These are phyloP conservation scores for Geotrichum phurueaensis DNA, from an alignment of 1,139 yeast genomes.

Conservation along the genomic window DNA sequence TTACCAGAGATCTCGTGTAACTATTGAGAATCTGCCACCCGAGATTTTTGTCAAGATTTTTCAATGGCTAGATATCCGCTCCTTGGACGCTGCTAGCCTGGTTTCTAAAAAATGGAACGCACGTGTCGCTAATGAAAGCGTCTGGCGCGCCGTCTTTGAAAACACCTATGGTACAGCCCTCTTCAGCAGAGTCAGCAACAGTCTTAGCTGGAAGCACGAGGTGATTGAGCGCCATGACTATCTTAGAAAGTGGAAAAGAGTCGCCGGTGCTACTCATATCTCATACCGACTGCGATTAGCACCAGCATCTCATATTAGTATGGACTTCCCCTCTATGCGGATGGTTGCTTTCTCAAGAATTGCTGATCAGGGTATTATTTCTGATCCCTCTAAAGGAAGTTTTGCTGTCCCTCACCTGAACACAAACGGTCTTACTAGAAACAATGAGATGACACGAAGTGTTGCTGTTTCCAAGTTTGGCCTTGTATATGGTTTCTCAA, in stretches of 20 bases:
- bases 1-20: slow-evolving; percentile 6
- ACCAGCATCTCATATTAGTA: slow-evolving; percentile 26
- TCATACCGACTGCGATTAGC: slow-evolving; percentile 29
- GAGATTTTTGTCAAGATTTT: slow-evolving; percentile 37
- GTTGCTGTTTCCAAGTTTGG: slow-evolving; percentile 34
- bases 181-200: slow-evolving; percentile 29
- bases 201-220: slow-evolving; percentile 33
- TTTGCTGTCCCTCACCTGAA: slow-evolving; percentile 30
- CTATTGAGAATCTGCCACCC: slow-evolving; percentile 26
- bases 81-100: slow-evolving; percentile 30
- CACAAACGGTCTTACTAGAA: slow-evolving; percentile 20
- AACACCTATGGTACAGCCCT: slow-evolving; percentile 22
- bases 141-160: slow-evolving; percentile 33
- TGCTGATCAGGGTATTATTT: slow-evolving; percentile 30
- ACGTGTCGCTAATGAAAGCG: slow-evolving; percentile 30
- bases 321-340: slow-evolving; percentile 30
- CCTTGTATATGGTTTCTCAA: slow-evolving; percentile 29
- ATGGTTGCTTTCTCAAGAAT: slow-evolving; percentile 27
- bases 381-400: slow-evolving; percentile 35
- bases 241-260: slow-evolving; percentile 31
- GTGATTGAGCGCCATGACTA: slow-evolving; percentile 27
- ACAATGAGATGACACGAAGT: slow-evolving; percentile 7
- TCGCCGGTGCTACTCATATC: slow-evolving; percentile 26
- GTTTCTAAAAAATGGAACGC: slow-evolving; percentile 35
- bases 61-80: slow-evolving; percentile 28